Conservation (phyloP, 164 flowering plant species). For the Vitis riparia region DNA sequence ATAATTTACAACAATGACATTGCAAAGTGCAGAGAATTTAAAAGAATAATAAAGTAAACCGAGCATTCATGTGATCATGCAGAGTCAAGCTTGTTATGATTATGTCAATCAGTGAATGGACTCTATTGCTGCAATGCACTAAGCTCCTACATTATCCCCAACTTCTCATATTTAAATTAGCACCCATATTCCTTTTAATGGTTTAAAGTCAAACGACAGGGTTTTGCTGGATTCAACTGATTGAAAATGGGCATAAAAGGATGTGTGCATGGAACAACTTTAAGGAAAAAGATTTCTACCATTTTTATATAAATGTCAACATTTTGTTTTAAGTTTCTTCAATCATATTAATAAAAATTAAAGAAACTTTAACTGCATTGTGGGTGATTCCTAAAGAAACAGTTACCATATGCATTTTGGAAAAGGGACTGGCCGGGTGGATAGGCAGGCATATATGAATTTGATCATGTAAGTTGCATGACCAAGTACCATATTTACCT, state of each 20-base stretch:
- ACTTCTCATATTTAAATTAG: neutral
- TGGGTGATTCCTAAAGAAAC: no score
- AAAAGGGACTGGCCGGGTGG: no score
- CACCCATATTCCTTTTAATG: neutral
- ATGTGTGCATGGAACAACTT: no score
- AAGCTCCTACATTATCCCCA: neutral
- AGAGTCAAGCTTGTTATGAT: slow-evolving; percentile 6
- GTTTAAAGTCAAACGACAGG: neutral
- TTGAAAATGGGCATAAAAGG: no score
- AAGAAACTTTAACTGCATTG: neutral
- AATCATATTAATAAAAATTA: neutral
- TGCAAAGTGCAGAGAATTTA: neutral
- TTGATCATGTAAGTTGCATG: no score
- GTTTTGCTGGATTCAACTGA: neutral
- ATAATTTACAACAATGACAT: neutral
- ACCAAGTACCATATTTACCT: no score
- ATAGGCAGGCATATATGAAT: no score
- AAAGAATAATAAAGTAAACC: neutral
- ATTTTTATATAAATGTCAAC: no score
- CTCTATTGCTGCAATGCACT: neutral
- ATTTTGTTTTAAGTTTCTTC: no score
- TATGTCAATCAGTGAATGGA: neutral
- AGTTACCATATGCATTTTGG: no score
- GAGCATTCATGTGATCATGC: neutral
- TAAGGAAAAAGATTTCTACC: no score